Base-by-base conservation (phyloP, 2,329 filamentous ascomycete genomes). In the Talaromyces sp. region DNA sequence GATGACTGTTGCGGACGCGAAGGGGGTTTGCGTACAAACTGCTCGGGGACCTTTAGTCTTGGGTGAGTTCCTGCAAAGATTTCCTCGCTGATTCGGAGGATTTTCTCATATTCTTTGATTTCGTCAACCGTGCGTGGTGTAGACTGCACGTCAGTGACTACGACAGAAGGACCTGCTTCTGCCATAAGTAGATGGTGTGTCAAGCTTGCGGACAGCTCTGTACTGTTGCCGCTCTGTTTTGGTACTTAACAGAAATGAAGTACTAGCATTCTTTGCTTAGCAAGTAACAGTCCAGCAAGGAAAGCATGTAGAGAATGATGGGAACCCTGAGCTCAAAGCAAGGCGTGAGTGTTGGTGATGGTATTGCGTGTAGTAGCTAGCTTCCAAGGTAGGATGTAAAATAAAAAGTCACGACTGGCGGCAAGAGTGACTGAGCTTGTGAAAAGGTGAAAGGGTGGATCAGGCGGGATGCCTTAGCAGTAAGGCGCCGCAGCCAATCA, bases 41-140 rank as follows among this genome's bases (percentile, higher is more conserved):
- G 80, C 70, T 82, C 76, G 70, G 85, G 83, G 68, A 88, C 81
- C 73, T 83, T 86, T 74, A 88, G 81, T 71, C 82, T 83, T 69
- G 85, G 84, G 73, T 83, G 81, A 72, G 85, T 87, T 74, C 93
- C 93, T 76, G 91, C 87, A 74, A 95, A 83, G 71, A 98, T 86
- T 70, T 88, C 84, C 81, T 97, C 90, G 78, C 89, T 89, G 78
- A 98, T 88, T 70, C 84, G 86, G 73, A 96, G 77, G 73, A 98
- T 90, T 80, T 89, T 92, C 74, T 90, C 86, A 81, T 92, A 95
- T 78, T 93, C 87, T 72, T 83, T 78, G 59, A 89, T 79, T 73
- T 89, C 86, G 72, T 84, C 81, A 66, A 83, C 75, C 69, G 86
- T 67, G 64, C 74, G 70, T 62, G 72, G 67, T 35, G 71, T 70